Conservation (phyloP, 2,329 filamentous ascomycete genomes). For the Sordariomycetes sp. region DNA sequence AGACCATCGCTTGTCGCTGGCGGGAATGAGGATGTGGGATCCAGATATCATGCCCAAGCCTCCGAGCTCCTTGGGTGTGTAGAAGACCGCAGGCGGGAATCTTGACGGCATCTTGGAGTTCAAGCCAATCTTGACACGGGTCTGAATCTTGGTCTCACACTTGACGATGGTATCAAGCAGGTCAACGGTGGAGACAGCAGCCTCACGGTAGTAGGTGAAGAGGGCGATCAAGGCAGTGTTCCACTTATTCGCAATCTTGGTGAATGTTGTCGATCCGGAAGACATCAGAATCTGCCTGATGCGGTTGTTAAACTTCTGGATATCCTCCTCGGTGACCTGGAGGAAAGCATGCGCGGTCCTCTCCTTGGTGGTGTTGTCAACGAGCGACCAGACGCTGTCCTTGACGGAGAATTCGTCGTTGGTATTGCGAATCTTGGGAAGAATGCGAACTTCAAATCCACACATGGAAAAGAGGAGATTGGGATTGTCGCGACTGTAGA, state of each 20-base stretch:
- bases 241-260: slow-evolving; percentile 99
- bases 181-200: slow-evolving; percentile 89
- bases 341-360: slow-evolving; percentile 95
- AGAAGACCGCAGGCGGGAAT: slow-evolving; percentile 97
- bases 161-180: slow-evolving; percentile 97
- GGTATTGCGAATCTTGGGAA: slow-evolving; percentile 90
- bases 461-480: slow-evolving; percentile 97
- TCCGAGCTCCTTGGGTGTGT: slow-evolving; percentile 95
- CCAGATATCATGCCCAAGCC: slow-evolving; percentile 98
- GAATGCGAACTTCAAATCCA: slow-evolving; percentile 91
- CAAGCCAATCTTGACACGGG: slow-evolving; percentile 93
- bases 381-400: slow-evolving; percentile 95
- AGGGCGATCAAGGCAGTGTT: slow-evolving; percentile 95
- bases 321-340: slow-evolving; percentile 95
- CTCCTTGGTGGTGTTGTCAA: slow-evolving; percentile 94
- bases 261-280: slow-evolving; percentile 97
- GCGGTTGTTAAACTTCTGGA: slow-evolving; percentile 98
- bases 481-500: slow-evolving; percentile 96
- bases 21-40: slow-evolving; percentile 93
- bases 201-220: slow-evolving; percentile 98
- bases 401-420: slow-evolving; percentile 97
- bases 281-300: slow-evolving; percentile 99
- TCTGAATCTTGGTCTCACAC: slow-evolving; percentile 99
- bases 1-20: slow-evolving; percentile 95
- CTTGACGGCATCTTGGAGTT: slow-evolving; percentile 99